Evolutionary conservation across 257 asterid species (phyloP), one percentile per base, ranked within the genome.

Genomic region (Solanum pinnatisectum): DNA sequence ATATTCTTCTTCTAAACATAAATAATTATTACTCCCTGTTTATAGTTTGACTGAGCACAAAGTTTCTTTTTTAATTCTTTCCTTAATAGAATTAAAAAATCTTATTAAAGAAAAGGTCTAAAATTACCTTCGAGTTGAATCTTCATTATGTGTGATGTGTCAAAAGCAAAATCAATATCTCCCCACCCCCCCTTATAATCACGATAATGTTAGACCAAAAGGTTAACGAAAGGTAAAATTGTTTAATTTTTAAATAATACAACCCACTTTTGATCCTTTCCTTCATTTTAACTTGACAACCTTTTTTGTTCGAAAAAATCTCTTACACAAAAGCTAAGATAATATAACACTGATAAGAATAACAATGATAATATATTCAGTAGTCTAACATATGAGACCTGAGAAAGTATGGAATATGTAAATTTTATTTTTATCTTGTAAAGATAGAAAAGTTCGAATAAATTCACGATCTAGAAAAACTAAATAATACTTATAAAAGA

Each of bases 351-450:
- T 18, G 20, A 18, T 52, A 52, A 52, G n/a, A n/a, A n/a, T n/a
- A n/a, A 15, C 23, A 16, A 52, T 18, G 20, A 18, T 52, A 52
- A 52, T 5, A 52, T 37, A 37, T 37, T 37, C 10, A 7, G 2
- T 37, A 37, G 40, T 37, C 40, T 37, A 37, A 37, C 25, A 59
- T 12, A 44, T 63, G 32, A 23, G 2, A 25, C 23, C 0, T 23
- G 18, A 2, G 5, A 10, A 23, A 10, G 3, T 0, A 63, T 23
- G 3, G 0, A 9, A 2, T 63, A 10, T 63, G 0, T 2, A n/a
- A 23, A 63, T 23, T 23, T 63, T 63, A 23, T 63, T 23, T 22
- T n/a, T 4, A 60, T 60, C 5, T 10, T 23, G 11, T 22, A 1
- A 8, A 23, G 3, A 9, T 60, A 23, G 1, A 60, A 9, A 7